phyloP scores from a whole-genome alignment of 345 rosid genomes.

The Salix koriyanagi region DNA sequence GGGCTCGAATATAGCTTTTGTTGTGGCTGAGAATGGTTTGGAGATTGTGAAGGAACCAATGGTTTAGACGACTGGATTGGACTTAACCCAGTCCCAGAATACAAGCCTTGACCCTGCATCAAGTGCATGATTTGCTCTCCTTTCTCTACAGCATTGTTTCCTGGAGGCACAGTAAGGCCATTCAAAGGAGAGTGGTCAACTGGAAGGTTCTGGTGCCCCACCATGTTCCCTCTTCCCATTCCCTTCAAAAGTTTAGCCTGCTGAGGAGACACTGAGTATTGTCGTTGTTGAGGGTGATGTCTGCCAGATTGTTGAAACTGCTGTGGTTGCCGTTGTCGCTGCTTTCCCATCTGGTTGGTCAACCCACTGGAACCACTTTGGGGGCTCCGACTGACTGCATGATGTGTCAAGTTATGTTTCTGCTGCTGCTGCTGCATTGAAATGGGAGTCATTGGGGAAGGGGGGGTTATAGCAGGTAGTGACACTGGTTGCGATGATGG shows the following conservation, averaged over 20 bases:
- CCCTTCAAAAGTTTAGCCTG: slow-evolving; percentile 73
- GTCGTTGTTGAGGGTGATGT: slow-evolving; percentile 85
- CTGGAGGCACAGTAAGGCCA: slow-evolving; percentile 52
- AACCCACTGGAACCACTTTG: slow-evolving; percentile 53
- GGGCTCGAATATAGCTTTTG: slow-evolving; percentile 53
- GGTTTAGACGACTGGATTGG: slow-evolving; percentile 64
- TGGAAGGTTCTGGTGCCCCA: slow-evolving; percentile 55
- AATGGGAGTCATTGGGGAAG: slow-evolving; percentile 58
- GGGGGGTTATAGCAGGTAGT: slow-evolving; percentile 39
- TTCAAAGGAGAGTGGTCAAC: slow-evolving; percentile 69
- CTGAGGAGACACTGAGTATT: slow-evolving; percentile 54
- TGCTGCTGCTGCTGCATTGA: slow-evolving; percentile 46
- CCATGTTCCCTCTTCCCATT: slow-evolving; percentile 73
- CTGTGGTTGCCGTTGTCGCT: slow-evolving; percentile 64
- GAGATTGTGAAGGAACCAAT: slow-evolving; percentile 45
- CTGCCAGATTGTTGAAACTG: slow-evolving; percentile 81
- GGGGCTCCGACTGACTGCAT: slow-evolving; percentile 52
- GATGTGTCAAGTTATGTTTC: slow-evolving; percentile 59
- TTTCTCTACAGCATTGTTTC: slow-evolving; percentile 64
- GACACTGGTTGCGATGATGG: slow-evolving; percentile 57
- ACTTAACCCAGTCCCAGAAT: slow-evolving; percentile 48
- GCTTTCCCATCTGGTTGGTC: slow-evolving; percentile 79
- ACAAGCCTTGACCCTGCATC: slow-evolving; percentile 62
- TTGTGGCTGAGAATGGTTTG: slow-evolving; percentile 55
- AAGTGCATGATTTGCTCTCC: slow-evolving; percentile 56